These are phyloP conservation scores for Strobilomyces confusus DNA, from an alignment of 768 basidiomycete genomes.

Conservation along the genomic window DNA sequence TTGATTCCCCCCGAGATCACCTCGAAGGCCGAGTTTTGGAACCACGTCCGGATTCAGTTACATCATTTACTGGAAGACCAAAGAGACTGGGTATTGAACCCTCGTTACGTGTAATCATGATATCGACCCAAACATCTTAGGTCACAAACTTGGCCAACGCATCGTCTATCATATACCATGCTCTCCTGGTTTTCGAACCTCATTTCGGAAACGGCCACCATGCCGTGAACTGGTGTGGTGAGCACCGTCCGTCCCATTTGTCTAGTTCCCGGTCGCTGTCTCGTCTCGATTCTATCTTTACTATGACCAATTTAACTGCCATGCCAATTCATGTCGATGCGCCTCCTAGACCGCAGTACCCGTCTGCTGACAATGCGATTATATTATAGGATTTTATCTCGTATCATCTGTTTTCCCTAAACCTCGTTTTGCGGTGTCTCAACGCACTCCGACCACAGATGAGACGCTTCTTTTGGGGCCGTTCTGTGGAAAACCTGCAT, in stretches of 20 bases:
- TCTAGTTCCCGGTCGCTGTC: not conserved
- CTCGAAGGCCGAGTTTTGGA: constrained; percentile 79
- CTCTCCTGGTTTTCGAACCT: constrained; percentile 61
- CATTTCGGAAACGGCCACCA: constrained; percentile 59
- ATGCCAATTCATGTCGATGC: too few species aligned
- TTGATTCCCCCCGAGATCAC: constrained; percentile 65
- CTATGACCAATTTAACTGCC: not conserved
- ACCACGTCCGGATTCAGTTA: constrained; percentile 65
- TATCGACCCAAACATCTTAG: constrained; percentile 34
- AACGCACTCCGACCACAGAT: constrained; percentile 8
- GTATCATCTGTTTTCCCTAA: constrained; percentile 57
- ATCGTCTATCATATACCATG: constrained; percentile 74
- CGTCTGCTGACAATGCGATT: constrained; percentile 19
- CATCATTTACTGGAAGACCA: constrained; percentile 59
- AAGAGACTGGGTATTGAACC: constrained; percentile 64
- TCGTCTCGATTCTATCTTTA: not conserved
- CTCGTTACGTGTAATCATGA: constrained; percentile 1
- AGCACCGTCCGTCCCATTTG: constrained; percentile 27
- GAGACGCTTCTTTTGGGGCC: constrained; percentile 64
- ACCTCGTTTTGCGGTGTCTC: constrained; percentile 29
- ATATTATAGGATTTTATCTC: constrained; percentile 83
- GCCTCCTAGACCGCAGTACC: not conserved
- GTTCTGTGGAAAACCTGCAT: constrained; percentile 90
- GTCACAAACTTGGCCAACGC: constrained; percentile 87
- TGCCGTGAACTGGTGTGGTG: constrained; percentile 93